Evolutionary conservation across 768 basidiomycete genomes (phyloP), one percentile per base, ranked within the genome.

Genomic region (Lactarius vividus): DNA sequence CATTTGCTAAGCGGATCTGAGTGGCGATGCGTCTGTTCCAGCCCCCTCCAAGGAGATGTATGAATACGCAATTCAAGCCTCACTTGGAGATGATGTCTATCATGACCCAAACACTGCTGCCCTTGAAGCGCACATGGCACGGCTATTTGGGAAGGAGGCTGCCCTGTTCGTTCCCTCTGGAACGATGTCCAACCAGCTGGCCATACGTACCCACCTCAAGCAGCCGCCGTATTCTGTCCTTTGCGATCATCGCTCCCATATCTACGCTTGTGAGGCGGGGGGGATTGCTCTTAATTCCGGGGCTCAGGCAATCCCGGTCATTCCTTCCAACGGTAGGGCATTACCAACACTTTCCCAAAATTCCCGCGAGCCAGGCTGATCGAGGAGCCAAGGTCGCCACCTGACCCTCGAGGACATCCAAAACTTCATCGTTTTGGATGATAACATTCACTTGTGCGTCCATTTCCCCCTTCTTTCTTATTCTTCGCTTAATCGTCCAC

Each of bases 181-280:
- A 8, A 94, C 95, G 6, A 91, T 92, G 82, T 92, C 90, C 61
- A 93, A 94, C 76, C 91, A 93, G 72, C 83, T 97, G 59, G 92
- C 89, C 6, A 79, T 96, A 59, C 85, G 96, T 62, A 86, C 92
- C 0, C 95, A 96, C 74, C 84, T 98, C 63, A 85, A 83, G 66
- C 93, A 95, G 72, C 96, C 96, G 0, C 96, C 96, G 1, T 87
- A 96, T 76, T 88, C 92, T 10, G 82, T 99, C 54, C 76, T 98
- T n/a, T 86, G 85, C 62, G 95, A 98, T 72, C 81, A 88, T 63
- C 86, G 95, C 35, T 83, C 92, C n/a, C 95, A 96, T 73, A 89
- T 96, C 52, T 81, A 88, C 77, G 86, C 82, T 86, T 89, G 91
- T 70, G 93, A 95, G 76, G 90, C 91, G 20, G 94, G 96, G n/a